Base-by-base conservation (phyloP, 2,329 filamentous ascomycete genomes). In the Colletotrichum plurivorum region DNA sequence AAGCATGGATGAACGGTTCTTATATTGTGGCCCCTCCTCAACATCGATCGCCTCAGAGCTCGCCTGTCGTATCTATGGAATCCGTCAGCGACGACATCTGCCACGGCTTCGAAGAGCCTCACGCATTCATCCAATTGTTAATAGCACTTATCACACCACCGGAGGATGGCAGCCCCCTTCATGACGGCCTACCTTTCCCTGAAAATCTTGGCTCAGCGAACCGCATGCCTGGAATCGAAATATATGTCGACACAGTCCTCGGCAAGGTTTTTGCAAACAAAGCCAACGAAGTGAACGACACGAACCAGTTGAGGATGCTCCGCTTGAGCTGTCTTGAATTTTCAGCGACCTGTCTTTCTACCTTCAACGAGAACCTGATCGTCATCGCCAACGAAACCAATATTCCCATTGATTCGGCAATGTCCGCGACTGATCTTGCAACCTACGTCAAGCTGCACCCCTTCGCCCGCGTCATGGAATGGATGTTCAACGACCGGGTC, bases 401-500 rank as follows among this genome's bases (percentile, higher is more conserved):
- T 69, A 85, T 97, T 36, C 84, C 89, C 27, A 90, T 97, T 16
- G 94, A 98, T 77, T 82, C 87, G 10, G 89, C 92, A 16, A 93
- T 97, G 72, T 87, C 87, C 49, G 87, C 93, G 4, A 92, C 91
- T 3, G 93, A 93, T 64, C 84, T 98, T 5, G 89, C 90, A 57
- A 87, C 88, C 6, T 99, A 99, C 77, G 90, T 96, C 67, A 89
- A 90, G 25, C 87, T 97, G 61, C 97, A 99, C 81, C 95, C 97
- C 0, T 99, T 98, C 76, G 91, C 93, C 3, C 90, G 97, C 68
- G 92, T 97, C 16, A 98, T 98, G 93, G 96, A 99, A 77, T 98
- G 96, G 94, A 89, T 99, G 81, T 97, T 97, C 80, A 98, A 97
- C 77, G 94, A 97, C 75, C 94, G 92, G 72, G 93, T 98, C 22